Evolutionary conservation across 2,329 filamentous ascomycete species (phyloP).

Genomic region (Colletotrichum cereale): DNA sequence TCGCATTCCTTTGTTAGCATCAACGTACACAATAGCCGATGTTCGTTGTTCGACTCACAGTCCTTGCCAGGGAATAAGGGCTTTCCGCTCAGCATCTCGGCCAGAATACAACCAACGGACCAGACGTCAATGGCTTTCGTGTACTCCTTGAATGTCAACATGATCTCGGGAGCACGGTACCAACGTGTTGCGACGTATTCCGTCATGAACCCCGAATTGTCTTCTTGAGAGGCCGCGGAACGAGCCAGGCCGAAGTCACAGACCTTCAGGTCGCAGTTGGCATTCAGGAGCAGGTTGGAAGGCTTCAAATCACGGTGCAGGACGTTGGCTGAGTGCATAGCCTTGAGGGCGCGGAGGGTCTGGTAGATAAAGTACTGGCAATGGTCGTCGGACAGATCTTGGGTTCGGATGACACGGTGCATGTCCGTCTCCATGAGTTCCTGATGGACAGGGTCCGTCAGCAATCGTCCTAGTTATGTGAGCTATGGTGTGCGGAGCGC

Average conservation of each 20-base stretch:
- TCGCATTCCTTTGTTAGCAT: slow-evolving; percentile 37
- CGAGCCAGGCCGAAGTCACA: slow-evolving; percentile 98
- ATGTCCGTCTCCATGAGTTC: slow-evolving; percentile 99
- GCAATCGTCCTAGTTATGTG: slow-evolving; percentile 12
- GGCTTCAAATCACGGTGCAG: slow-evolving; percentile 98
- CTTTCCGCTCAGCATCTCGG: slow-evolving; percentile 99
- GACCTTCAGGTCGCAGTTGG: slow-evolving; percentile 98
- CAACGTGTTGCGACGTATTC: slow-evolving; percentile 99
- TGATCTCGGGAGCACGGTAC: slow-evolving; percentile 99
- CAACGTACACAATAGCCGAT: not conserved
- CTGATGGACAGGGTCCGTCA: slow-evolving; percentile 57
- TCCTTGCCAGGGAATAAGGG: slow-evolving; percentile 98
- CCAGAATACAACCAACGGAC: slow-evolving; percentile 98
- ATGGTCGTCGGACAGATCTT: slow-evolving; percentile 98
- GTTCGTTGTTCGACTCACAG: slow-evolving; percentile 69
- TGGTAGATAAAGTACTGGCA: slow-evolving; percentile 99
- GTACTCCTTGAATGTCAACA: slow-evolving; percentile 99
- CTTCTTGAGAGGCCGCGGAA: slow-evolving; percentile 95
- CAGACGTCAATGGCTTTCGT: slow-evolving; percentile 99
- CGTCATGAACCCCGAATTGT: slow-evolving; percentile 99
- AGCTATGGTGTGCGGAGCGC: not conserved
- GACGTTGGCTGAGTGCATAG: slow-evolving; percentile 99
- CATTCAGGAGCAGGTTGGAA: slow-evolving; percentile 95
- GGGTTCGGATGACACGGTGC: slow-evolving; percentile 98
- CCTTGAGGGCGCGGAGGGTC: slow-evolving; percentile 95